Conservation (phyloP, 2,329 filamentous ascomycete species). For the Didymella exigua region DNA sequence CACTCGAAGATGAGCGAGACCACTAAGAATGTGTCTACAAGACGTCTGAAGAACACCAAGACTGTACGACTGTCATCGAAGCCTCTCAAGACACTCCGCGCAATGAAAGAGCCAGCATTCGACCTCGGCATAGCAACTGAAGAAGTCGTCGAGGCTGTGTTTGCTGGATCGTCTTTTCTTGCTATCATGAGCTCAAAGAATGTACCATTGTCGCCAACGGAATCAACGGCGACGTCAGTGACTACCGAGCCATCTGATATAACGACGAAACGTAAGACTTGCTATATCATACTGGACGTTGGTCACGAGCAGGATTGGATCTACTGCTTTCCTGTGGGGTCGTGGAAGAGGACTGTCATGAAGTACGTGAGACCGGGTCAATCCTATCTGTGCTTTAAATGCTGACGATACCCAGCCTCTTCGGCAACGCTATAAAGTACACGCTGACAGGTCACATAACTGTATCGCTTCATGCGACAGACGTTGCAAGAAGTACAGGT, state of each 20-base stretch:
- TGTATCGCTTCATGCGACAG: slow-evolving; percentile 30
- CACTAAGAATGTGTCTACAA: slow-evolving; percentile 47
- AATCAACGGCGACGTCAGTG: slow-evolving; percentile 3
- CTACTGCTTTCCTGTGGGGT: slow-evolving; percentile 48
- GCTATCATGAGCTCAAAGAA: slow-evolving; percentile 21
- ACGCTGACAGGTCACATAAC: slow-evolving; percentile 39
- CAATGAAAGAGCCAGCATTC: slow-evolving; percentile 24
- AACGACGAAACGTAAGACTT: slow-evolving; percentile 21
- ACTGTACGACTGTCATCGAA: slow-evolving; percentile 39
- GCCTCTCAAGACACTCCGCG: slow-evolving; percentile 32
- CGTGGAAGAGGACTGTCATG: slow-evolving; percentile 46
- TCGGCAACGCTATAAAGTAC: slow-evolving; percentile 48
- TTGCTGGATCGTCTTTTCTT: slow-evolving; percentile 43
- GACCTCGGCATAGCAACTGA: slow-evolving; percentile 28
- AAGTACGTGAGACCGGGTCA: slow-evolving; percentile 13
- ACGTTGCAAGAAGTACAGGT: not conserved
- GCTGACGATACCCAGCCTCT: slow-evolving; percentile 20
- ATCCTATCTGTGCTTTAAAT: too few relatives aligned
- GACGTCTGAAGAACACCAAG: slow-evolving; percentile 34
- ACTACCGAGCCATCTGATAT: not conserved
- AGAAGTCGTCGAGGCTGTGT: slow-evolving; percentile 34
- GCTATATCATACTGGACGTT: slow-evolving; percentile 39
- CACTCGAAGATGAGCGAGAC: slow-evolving; percentile 36
- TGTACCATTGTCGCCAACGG: slow-evolving; percentile 7
- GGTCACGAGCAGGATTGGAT: slow-evolving; percentile 46